Base-by-base conservation (phyloP, 2,329 filamentous ascomycete species). In the Chalara sp. region DNA sequence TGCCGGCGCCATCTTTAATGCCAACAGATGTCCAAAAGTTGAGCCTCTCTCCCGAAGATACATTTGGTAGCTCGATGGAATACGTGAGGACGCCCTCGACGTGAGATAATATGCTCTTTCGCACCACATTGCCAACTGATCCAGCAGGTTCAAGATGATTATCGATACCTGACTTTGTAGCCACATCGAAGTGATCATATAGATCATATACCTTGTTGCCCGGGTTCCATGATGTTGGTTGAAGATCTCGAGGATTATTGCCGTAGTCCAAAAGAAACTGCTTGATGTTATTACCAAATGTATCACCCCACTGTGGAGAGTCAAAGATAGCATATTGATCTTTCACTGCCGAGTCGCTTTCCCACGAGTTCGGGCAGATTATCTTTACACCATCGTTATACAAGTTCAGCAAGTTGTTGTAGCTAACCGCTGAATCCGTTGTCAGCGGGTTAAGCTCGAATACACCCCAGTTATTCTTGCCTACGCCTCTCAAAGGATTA, bases 21-120 rank as follows among this genome's bases (percentile, higher is more conserved):
- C 53, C 54, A 11, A 56, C 35, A 12, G 54, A 56, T 1, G 53
- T 49, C 54, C 54, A 56, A 32, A 56, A 49, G 45, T 55, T 55
- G 6, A 56, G 48, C 8, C 54, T 46, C 33, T 56, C 46, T 13
- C 39, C 41, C 4, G 35, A 43, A 6, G 47, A 33, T 5, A 56
- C 50, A 6, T 42, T 5, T 37, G 54, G 54, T 5, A 53, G 52
- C 10, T 44, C 39, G 5, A 53, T 39, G 4, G 47, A 40, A 30
- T 53, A 53, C 5, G 42, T 49, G 10, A 56, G 51, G 6, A 35
- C 44, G 4, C 52, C 54, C 6, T 47, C 49, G 1, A 56, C 54
- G 8, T 49, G 49, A 13, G 54, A 56, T 28, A 52, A 56, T 6
- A 55, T 46, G 8, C 44, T 50, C 30, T 55, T 56, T 28, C 54